A percentile compares a stretch with the other conserved stretches of the same genome.
These are phyloP conservation scores for Umbellularia californica DNA, from an alignment of 164 flowering plant genomes.

Conservation along the genomic window DNA sequence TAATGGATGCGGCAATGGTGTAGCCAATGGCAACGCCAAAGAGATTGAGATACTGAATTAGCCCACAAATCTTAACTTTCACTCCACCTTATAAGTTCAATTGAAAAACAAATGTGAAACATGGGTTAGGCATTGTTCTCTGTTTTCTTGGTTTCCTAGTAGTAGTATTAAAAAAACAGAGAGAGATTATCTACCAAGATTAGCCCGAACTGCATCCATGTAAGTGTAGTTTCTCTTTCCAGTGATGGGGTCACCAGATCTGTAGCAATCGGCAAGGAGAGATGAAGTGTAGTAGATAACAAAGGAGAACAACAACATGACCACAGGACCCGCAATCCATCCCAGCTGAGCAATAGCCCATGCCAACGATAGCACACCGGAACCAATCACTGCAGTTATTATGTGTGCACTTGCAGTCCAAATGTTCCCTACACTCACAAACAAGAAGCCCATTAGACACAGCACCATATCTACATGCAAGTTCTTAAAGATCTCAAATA, in stretches of 20 bases:
- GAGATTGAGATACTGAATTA: slow-evolving; percentile 60
- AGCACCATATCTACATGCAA: background rate
- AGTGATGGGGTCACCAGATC: slow-evolving; percentile 36
- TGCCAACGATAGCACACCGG: slow-evolving; percentile 54
- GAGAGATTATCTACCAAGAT: slow-evolving; percentile 27
- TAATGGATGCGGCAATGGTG: slow-evolving; percentile 71
- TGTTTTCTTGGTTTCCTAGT: background rate
- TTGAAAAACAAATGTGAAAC: background rate
- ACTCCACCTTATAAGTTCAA: slow-evolving; percentile 39
- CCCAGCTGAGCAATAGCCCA: slow-evolving; percentile 67
- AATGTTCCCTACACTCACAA: slow-evolving; percentile 28
- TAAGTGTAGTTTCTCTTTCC: slow-evolving; percentile 61
- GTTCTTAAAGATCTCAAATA: background rate
- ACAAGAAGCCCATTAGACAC: background rate
- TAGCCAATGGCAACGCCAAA: slow-evolving; percentile 70
- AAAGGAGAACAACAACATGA: slow-evolving; percentile 45
- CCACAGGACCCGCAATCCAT: slow-evolving; percentile 58
- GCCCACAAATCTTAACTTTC: slow-evolving; percentile 50
- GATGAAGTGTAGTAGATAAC: slow-evolving; percentile 46
- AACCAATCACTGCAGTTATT: slow-evolving; percentile 59
- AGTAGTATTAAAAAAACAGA: background rate
- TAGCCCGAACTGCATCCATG: slow-evolving; percentile 53
- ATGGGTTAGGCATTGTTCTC: background rate
- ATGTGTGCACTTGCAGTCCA: slow-evolving; percentile 67
- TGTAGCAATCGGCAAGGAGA: slow-evolving; percentile 48